phyloP scores from a whole-genome alignment of 768 basidiomycete species.

The Hygrophoropsis aurantiaca region DNA sequence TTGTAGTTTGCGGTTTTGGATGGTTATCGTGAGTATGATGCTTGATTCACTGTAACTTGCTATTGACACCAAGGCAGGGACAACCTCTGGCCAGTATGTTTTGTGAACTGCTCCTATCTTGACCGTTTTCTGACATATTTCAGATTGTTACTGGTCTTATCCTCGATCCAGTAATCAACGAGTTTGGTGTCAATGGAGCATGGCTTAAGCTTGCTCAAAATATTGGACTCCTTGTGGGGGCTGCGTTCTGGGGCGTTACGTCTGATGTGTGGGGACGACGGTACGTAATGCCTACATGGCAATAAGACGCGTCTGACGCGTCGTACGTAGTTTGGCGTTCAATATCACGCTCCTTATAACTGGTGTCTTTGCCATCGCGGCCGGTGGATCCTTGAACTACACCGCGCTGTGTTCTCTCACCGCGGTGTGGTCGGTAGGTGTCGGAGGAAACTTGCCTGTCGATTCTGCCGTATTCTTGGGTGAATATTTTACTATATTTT shows the following conservation, averaged over 20 bases:
- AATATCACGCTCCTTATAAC: conserved; percentile 71
- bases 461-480: conserved; percentile 78
- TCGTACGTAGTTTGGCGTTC: conserved; percentile 53
- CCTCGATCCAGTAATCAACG: conserved; percentile 58
- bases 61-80: conserved; percentile 39
- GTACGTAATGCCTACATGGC: conserved; percentile 27
- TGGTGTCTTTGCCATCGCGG: conserved; percentile 62
- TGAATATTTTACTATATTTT: conserved; percentile 23
- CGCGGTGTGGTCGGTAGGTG: conserved; percentile 63
- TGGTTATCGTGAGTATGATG: conserved; percentile 67
- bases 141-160: conserved; percentile 69
- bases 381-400: conserved; percentile 58
- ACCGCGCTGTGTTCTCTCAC: conserved; percentile 51
- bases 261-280: conserved; percentile 73
- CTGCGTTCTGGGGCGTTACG: conserved; percentile 65
- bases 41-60: background rate
- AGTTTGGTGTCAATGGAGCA: conserved; percentile 62
- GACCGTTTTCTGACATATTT: background rate
- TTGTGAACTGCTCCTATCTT: background rate
- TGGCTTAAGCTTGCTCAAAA: conserved; percentile 71
- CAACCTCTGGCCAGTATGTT: conserved; percentile 69
- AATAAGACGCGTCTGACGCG: conserved; percentile 7
- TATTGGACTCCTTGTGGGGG: conserved; percentile 68
- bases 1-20: conserved; percentile 70
- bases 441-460: conserved; percentile 73